These are phyloP conservation scores for Gynochthodes officinalis DNA, from an alignment of 257 asterid genomes.

Conservation along the genomic window DNA sequence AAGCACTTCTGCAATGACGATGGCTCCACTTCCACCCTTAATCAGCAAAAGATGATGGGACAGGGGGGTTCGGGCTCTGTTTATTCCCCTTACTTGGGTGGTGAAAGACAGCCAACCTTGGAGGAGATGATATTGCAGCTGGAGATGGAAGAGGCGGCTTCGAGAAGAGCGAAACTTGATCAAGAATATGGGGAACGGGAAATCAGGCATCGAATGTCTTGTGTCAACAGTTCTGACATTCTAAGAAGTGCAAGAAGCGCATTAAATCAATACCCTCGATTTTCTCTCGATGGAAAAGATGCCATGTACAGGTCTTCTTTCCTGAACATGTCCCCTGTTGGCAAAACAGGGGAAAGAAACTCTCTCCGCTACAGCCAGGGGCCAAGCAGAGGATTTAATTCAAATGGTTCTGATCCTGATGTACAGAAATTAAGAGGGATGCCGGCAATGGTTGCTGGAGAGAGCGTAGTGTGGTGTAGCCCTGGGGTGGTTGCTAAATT, in stretches of 20 bases:
- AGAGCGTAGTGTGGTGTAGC: constrained; percentile 85
- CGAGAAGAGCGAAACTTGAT: constrained; percentile 29
- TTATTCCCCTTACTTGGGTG: constrained; percentile 2
- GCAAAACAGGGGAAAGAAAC: constrained; percentile 19
- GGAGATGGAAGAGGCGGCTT: constrained; percentile 69
- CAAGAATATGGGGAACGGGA: constrained; percentile 27
- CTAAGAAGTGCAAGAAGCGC: constrained; percentile 73
- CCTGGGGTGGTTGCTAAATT: constrained; percentile 88
- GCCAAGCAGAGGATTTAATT: constrained; percentile 1
- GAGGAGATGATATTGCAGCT: constrained; percentile 79
- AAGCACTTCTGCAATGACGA: constrained; percentile 69
- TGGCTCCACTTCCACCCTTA: constrained; percentile 71
- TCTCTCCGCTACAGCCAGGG: constrained; percentile 11
- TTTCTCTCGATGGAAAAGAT: constrained; percentile 88
- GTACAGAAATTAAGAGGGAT: constrained; percentile 25
- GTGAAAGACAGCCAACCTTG: constrained; percentile 51
- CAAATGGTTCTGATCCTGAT: background rate
- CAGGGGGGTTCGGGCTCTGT: constrained; percentile 1
- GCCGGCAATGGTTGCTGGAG: constrained; percentile 63
- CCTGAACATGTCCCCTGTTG: constrained; percentile 32
- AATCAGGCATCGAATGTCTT: constrained; percentile 67
- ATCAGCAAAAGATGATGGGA: constrained; percentile 36
- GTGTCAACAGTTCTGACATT: constrained; percentile 86
- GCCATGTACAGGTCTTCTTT: constrained; percentile 78
- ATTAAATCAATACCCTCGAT: constrained; percentile 84